Conservation (phyloP, 495 filamentous ascomycete genomes). For the Podospora australis region DNA sequence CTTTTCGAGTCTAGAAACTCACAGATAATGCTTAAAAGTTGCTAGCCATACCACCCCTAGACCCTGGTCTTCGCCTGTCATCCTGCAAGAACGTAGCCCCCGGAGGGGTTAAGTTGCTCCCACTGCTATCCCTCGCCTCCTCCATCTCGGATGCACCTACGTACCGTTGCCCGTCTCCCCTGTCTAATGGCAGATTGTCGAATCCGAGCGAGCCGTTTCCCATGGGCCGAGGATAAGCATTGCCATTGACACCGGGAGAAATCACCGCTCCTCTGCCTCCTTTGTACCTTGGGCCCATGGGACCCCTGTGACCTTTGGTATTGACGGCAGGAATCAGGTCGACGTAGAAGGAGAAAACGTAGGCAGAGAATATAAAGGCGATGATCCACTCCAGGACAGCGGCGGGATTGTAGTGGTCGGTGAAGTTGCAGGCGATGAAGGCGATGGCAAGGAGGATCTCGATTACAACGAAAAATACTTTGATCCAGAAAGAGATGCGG, state of each 20-base stretch:
- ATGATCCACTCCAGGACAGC: constrained; percentile 71
- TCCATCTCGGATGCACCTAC: constrained; percentile 6
- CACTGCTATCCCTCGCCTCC: neutral
- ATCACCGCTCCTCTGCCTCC: neutral
- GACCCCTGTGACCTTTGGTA: constrained; percentile 36
- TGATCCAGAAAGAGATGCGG: constrained; percentile 71
- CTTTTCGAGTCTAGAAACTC: too few species aligned
- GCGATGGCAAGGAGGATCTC: constrained; percentile 69
- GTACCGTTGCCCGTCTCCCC: neutral
- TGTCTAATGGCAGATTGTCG: neutral
- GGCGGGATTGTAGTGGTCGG: constrained; percentile 43
- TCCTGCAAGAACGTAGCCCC: too few species aligned
- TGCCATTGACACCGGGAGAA: neutral
- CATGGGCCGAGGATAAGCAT: too few species aligned
- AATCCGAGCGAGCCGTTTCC: neutral
- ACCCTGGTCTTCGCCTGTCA: too few species aligned
- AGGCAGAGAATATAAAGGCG: constrained; percentile 84
- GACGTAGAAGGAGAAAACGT: constrained; percentile 80
- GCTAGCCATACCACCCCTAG: too few species aligned
- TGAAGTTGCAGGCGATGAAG: constrained; percentile 44
- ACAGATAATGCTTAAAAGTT: too few species aligned
- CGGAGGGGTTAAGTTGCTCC: neutral
- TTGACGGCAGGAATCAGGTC: constrained; percentile 77
- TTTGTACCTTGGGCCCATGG: neutral
- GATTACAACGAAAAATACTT: constrained; percentile 70